These are phyloP conservation scores for Nemania sp. DNA, from an alignment of 2,329 filamentous ascomycete genomes.

Conservation along the genomic window DNA sequence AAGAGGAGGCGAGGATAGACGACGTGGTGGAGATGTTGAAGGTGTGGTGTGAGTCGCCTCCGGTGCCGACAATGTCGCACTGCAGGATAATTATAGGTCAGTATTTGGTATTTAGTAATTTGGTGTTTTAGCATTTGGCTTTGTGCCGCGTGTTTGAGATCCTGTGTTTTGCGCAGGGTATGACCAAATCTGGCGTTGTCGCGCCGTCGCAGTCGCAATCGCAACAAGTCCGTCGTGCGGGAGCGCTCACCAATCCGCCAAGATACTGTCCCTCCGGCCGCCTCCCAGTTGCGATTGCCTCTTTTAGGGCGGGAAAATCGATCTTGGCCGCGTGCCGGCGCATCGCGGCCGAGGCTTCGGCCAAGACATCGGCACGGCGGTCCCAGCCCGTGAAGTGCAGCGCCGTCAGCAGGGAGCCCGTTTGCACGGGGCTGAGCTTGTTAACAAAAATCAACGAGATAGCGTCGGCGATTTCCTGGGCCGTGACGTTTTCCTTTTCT, in stretches of 20 bases:
- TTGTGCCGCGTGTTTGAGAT: too few species aligned
- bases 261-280: slow-evolving; percentile 72
- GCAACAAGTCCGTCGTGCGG: not conserved
- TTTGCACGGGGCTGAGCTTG: slow-evolving; percentile 83
- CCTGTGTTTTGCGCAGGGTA: too few species aligned
- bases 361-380: slow-evolving; percentile 80
- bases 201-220: not conserved
- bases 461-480: slow-evolving; percentile 85
- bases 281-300: slow-evolving; percentile 62
- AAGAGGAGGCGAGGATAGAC: slow-evolving; percentile 84
- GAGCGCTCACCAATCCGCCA: slow-evolving; percentile 74
- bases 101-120: too few species aligned
- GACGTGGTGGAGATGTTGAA: slow-evolving; percentile 98
- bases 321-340: slow-evolving; percentile 74
- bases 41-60: slow-evolving; percentile 93
- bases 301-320: slow-evolving; percentile 63
- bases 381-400: slow-evolving; percentile 91
- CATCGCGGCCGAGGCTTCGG: slow-evolving; percentile 83
- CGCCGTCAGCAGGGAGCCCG: slow-evolving; percentile 83
- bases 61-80: slow-evolving; percentile 96
- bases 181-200: too few species aligned
- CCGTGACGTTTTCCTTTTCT: slow-evolving; percentile 57
- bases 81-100: slow-evolving; percentile 33
- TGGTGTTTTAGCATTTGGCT: too few species aligned
- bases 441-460: slow-evolving; percentile 92